phyloP scores from a whole-genome alignment of 1,284 basidiomycete genomes.

The Dichomitus squalens region DNA sequence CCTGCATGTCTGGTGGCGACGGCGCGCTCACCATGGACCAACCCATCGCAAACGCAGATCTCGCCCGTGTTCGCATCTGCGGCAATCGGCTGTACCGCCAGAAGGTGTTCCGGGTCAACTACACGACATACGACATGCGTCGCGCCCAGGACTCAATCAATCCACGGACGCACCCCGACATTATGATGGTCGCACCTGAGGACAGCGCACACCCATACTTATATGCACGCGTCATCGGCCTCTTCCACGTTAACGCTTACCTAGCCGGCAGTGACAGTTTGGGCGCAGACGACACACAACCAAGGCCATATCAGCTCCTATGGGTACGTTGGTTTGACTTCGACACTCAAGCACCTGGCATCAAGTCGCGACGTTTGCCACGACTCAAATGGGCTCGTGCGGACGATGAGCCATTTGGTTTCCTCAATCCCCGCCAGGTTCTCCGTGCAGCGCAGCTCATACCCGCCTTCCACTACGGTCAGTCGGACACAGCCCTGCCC shows the following conservation, averaged over 20 bases:
- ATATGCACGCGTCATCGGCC: constrained; percentile 15
- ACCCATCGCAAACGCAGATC: neutral
- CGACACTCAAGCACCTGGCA: constrained; percentile 20
- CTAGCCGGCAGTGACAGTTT: neutral
- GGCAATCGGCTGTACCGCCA: neutral
- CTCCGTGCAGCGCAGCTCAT: constrained; percentile 41
- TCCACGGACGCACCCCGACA: constrained; percentile 27
- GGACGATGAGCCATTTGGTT: constrained; percentile 37
- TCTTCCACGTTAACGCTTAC: constrained; percentile 29
- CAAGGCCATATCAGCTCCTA: constrained; percentile 32
- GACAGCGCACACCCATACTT: constrained; percentile 19
- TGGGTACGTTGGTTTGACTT: constrained; percentile 39
- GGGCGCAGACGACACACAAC: neutral
- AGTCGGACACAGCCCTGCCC: constrained; percentile 22
- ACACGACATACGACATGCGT: constrained; percentile 7
- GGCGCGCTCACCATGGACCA: neutral
- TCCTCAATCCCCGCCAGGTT: constrained; percentile 40
- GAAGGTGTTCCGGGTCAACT: constrained; percentile 4
- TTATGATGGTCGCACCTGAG: constrained; percentile 35
- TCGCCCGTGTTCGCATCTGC: neutral
- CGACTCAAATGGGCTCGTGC: constrained; percentile 36
- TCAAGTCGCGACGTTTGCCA: constrained; percentile 27
- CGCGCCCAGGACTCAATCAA: constrained; percentile 4
- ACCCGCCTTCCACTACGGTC: constrained; percentile 34
- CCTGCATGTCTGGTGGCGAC: neutral